These are phyloP conservation scores for Lotmaria passim DNA, from an alignment of 208 protist species.

Conservation along the genomic window DNA sequence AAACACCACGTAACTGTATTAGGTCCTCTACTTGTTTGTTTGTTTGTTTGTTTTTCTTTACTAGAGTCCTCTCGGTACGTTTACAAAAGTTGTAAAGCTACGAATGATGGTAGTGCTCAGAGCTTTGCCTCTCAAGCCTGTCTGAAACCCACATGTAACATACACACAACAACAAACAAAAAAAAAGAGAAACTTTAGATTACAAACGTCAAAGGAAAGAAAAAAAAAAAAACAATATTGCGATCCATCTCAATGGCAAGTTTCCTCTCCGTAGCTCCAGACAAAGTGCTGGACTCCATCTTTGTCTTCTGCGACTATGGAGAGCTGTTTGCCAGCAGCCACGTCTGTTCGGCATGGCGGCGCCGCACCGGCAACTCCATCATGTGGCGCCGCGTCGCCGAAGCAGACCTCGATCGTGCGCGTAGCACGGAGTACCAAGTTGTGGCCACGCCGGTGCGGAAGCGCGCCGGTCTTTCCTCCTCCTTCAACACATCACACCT, in stretches of 20 bases:
- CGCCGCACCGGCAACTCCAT: constrained; percentile 12
- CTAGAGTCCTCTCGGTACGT: too few species aligned
- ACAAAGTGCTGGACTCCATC: constrained; percentile 27
- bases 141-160: too few species aligned
- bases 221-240: neutral
- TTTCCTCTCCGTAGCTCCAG: constrained; percentile 19
- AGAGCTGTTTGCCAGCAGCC: constrained; percentile 32
- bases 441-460: constrained; percentile 15
- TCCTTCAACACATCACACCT: constrained; percentile 17
- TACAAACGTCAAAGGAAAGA: neutral
- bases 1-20: too few species aligned
- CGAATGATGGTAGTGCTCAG: too few species aligned
- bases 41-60: too few species aligned
- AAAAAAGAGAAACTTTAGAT: too few species aligned
- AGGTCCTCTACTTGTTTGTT: too few species aligned
- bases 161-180: too few species aligned
- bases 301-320: constrained; percentile 44
- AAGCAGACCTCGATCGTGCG: constrained; percentile 25
- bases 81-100: too few species aligned
- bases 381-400: constrained; percentile 21
- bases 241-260: neutral
- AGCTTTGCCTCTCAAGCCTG: too few species aligned
- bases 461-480: constrained; percentile 12
- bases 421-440: constrained; percentile 22
- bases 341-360: constrained; percentile 20